Evolutionary conservation across 441 rosid genomes (phyloP).

Genomic region (Capsella rubella): DNA sequence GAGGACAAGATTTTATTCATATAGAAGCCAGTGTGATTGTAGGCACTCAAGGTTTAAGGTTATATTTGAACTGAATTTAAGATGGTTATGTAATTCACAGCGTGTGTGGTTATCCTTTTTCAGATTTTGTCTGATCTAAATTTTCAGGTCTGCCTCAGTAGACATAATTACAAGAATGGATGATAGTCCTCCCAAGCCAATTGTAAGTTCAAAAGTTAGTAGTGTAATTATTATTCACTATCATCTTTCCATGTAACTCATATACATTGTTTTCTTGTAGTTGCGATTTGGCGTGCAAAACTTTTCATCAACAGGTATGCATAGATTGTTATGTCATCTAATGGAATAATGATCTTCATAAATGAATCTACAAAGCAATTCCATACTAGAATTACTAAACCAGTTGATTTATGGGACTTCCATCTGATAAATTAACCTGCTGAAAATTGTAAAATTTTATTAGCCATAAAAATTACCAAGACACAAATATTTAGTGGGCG

Average conservation of each 20-base stretch:
- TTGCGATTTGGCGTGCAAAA: slow-evolving; percentile 63
- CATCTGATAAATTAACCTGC: slow-evolving; percentile 19
- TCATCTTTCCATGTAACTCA: slow-evolving; percentile 32
- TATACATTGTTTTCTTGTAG: slow-evolving; percentile 50
- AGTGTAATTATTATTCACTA: slow-evolving; percentile 36
- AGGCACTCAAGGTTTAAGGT: slow-evolving; percentile 15
- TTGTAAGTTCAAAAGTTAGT: slow-evolving; percentile 47
- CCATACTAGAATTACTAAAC: slow-evolving; percentile 18
- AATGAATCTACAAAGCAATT: slow-evolving; percentile 10
- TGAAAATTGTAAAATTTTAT: background rate
- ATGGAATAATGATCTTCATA: slow-evolving; percentile 12
- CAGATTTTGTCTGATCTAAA: slow-evolving; percentile 12
- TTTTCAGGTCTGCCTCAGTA: slow-evolving; percentile 58
- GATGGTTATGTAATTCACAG: background rate
- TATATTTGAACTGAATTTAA: background rate
- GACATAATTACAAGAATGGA: slow-evolving; percentile 46
- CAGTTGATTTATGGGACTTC: background rate
- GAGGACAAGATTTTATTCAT: slow-evolving; percentile 11
- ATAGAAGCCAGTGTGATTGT: slow-evolving; percentile 10
- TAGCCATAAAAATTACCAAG: slow-evolving; percentile 19
- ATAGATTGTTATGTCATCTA: slow-evolving; percentile 31
- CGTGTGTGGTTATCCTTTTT: slow-evolving; percentile 24
- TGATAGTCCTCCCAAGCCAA: slow-evolving; percentile 52
- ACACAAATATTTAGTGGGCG: slow-evolving; percentile 6
- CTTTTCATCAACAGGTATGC: slow-evolving; percentile 80